Evolutionary conservation across 768 basidiomycete genomes (phyloP).

Genomic region (Macrolepiota dolichaula): DNA sequence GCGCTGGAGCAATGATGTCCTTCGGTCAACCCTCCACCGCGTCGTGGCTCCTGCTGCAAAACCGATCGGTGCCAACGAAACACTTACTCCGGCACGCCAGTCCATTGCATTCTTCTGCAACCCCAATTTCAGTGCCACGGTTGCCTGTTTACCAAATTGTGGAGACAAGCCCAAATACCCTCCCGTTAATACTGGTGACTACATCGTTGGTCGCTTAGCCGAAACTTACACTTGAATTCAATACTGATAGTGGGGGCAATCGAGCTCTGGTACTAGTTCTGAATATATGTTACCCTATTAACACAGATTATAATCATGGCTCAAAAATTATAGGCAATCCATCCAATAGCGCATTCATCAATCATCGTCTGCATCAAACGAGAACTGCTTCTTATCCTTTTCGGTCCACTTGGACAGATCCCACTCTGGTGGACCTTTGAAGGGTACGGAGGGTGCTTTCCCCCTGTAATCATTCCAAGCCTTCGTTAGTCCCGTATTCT

Average conservation of each 20-base stretch:
- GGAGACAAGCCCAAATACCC: conserved; percentile 58
- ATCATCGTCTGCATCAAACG: conserved; percentile 19
- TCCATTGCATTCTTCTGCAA: conserved; percentile 89
- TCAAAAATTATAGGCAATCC: neutral
- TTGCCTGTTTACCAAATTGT: conserved; percentile 71
- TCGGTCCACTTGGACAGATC: conserved; percentile 34
- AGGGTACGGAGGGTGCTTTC: conserved; percentile 19
- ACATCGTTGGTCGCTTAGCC: conserved; percentile 69
- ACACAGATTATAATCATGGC: neutral
- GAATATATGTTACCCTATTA: neutral
- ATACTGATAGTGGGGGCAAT: neutral
- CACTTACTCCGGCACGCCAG: conserved; percentile 63
- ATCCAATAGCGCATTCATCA: neutral
- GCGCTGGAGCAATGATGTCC: conserved; percentile 80
- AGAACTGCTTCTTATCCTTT: conserved; percentile 26
- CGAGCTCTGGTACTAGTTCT: neutral
- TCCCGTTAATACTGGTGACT: conserved; percentile 70
- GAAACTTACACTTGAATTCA: conserved; percentile 49
- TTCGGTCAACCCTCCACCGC: conserved; percentile 78
- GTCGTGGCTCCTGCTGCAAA: conserved; percentile 70
- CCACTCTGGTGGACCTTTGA: conserved; percentile 27
- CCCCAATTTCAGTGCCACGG: conserved; percentile 65
- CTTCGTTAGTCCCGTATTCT: conserved; percentile 21
- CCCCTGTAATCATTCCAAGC: conserved; percentile 39
- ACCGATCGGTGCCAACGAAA: conserved; percentile 44